Conservation (phyloP, 176 grass and related monocot species). For the Aegilops longissima region DNA sequence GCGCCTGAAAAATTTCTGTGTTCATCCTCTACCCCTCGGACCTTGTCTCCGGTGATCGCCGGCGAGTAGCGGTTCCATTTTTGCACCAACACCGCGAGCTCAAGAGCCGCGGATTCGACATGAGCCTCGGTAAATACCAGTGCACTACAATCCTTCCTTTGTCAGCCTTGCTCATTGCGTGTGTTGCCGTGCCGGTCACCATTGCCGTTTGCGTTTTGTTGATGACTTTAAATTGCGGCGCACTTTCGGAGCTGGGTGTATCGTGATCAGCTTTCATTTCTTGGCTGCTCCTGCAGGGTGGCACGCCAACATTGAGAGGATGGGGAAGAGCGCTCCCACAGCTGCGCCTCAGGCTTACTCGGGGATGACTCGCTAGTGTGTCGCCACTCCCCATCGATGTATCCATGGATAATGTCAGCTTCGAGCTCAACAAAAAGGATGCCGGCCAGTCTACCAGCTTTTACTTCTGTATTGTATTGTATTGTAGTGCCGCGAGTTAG, state of each 20-base stretch:
- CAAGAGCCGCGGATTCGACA: constrained; percentile 57
- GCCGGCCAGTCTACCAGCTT: neutral
- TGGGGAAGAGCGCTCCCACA: constrained; percentile 36
- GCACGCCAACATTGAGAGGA: constrained; percentile 58
- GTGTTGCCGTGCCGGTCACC: neutral
- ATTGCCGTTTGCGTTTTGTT: neutral
- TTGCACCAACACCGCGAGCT: constrained; percentile 83
- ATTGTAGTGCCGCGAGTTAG: neutral
- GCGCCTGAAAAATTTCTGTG: too few relatives aligned
- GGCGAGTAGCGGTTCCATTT: too few relatives aligned
- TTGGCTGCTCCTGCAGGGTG: constrained; percentile 41
- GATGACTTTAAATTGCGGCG: too few relatives aligned
- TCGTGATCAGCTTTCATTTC: too few relatives aligned
- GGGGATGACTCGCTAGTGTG: constrained; percentile 36
- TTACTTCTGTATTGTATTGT: neutral
- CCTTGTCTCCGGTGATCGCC: too few relatives aligned
- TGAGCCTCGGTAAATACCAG: constrained; percentile 35
- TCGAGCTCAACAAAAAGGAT: neutral
- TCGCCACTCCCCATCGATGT: neutral
- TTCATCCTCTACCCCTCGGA: too few relatives aligned
- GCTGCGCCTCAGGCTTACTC: constrained; percentile 19
- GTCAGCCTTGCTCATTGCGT: neutral
- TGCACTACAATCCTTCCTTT: too few relatives aligned
- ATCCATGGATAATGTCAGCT: neutral
- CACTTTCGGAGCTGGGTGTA: too few relatives aligned